These are phyloP conservation scores for Excoecaria cochinchinensis DNA, from an alignment of 345 rosid genomes.

Conservation along the genomic window DNA sequence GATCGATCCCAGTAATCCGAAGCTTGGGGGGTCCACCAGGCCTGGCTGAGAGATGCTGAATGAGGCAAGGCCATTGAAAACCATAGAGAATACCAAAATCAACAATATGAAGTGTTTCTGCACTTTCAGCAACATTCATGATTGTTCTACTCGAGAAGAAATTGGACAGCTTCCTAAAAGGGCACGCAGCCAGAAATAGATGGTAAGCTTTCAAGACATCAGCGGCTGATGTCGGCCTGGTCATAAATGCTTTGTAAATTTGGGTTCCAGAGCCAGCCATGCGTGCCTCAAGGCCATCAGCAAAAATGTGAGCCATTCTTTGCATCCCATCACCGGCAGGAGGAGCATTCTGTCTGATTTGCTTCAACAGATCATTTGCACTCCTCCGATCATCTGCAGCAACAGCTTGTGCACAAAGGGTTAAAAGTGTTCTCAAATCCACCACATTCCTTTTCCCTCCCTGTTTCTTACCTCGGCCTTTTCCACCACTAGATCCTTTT, in stretches of 20 bases:
- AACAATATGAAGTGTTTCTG: slow-evolving; percentile 44
- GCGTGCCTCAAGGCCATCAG: slow-evolving; percentile 37
- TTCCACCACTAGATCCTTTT: slow-evolving; percentile 21
- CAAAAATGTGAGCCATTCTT: slow-evolving; percentile 30
- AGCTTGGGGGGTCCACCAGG: slow-evolving; percentile 56
- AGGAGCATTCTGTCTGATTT: slow-evolving; percentile 39
- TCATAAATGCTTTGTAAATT: slow-evolving; percentile 24
- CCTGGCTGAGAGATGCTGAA: slow-evolving; percentile 47
- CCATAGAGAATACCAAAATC: slow-evolving; percentile 57
- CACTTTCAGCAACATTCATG: slow-evolving; percentile 34
- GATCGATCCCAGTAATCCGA: slow-evolving; percentile 53
- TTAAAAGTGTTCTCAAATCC: slow-evolving; percentile 43
- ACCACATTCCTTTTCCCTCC: slow-evolving; percentile 35
- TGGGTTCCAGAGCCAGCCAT: slow-evolving; percentile 36
- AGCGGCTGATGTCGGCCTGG: slow-evolving; percentile 25
- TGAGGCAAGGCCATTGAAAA: slow-evolving; percentile 63
- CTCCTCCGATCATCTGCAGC: slow-evolving; percentile 32
- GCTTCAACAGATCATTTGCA: slow-evolving; percentile 34
- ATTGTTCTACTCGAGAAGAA: slow-evolving; percentile 40
- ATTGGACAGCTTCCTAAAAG: slow-evolving; percentile 38
- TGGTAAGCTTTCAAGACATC: slow-evolving; percentile 43
- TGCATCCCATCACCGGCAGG: slow-evolving; percentile 35
- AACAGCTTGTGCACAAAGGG: slow-evolving; percentile 44
- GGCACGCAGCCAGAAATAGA: slow-evolving; percentile 37
- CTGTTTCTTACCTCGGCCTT: slow-evolving; percentile 30